These are phyloP conservation scores for Chlorophyllum brunneum DNA, from an alignment of 768 basidiomycete genomes.

Conservation along the genomic window DNA sequence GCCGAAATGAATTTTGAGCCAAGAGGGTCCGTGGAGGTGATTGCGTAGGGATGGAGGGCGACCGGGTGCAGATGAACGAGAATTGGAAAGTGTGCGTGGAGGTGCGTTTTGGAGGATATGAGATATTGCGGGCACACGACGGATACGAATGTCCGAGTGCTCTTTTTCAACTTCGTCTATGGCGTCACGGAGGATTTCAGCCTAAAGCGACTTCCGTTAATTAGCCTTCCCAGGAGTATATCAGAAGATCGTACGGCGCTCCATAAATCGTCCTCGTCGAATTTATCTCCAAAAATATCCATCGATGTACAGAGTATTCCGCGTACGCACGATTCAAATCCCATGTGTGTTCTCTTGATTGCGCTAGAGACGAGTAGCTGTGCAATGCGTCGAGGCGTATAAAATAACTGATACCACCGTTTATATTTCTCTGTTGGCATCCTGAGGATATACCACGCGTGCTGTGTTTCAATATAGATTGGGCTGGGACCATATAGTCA, in stretches of 20 bases:
- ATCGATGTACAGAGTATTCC: constrained; percentile 26
- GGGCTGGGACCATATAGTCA: constrained; percentile 36
- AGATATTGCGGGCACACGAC: constrained; percentile 1
- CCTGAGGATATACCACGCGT: constrained; percentile 59
- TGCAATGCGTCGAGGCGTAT: constrained; percentile 44
- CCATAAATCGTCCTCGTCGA: constrained; percentile 28
- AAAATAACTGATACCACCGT: constrained; percentile 43
- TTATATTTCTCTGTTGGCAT: constrained; percentile 44
- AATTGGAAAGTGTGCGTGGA: background rate
- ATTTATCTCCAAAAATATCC: constrained; percentile 32
- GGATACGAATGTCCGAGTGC: background rate
- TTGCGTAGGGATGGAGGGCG: constrained; percentile 5
- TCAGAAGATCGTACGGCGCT: constrained; percentile 21
- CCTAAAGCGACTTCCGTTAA: constrained; percentile 19
- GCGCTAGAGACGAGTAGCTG: constrained; percentile 42
- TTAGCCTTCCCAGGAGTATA: background rate
- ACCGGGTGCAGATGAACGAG: background rate
- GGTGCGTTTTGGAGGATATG: constrained; percentile 4
- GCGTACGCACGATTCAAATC: constrained; percentile 31
- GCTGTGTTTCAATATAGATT: constrained; percentile 60
- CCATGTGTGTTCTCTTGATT: constrained; percentile 24
- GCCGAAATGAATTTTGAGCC: background rate
- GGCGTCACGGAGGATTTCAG: constrained; percentile 26
- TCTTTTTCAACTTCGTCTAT: constrained; percentile 18
- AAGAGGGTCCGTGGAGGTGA: constrained; percentile 13